Evolutionary conservation across 805 yeast genomes (phyloP), one percentile per base, ranked within the genome.

Genomic region (Metschnikowia orientalis): DNA sequence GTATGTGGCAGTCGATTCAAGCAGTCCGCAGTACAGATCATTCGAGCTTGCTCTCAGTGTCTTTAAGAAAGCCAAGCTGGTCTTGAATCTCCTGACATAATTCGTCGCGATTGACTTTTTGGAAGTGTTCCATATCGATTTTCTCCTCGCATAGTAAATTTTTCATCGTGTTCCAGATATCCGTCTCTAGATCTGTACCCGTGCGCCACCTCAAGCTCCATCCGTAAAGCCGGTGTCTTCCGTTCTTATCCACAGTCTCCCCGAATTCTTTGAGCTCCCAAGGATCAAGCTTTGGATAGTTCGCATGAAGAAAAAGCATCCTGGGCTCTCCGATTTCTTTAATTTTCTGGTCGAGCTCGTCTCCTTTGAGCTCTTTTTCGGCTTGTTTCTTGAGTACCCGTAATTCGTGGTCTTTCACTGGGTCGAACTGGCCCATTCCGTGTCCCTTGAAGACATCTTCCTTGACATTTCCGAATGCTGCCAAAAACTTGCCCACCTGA

Each of bases 351-450:
- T 35, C 16, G 9, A 35, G 36, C 17, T 35, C 36, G 4, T 37
- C 23, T 7, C 36, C 42, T 8, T 37, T 27, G 15, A 37, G 32
- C 4, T 19, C 8, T n/a, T 30, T 12, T 11, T 36, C 17, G 13
- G 43, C 32, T 21, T 30, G 35, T 10, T 27, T 33, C 24, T 42
- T 37, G 21, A 42, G 18, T 16, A 34, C 29, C 14, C 38, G 35
- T 22, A 35, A 25, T 4, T 47, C 42, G 43, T 55, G 75, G 54
- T 84, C 94, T 26, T 70, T 71, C n/a, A 67, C 54, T 3, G 89
- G 86, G 50, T 81, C 77, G 40, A 65, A 75, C 54, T 85, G 95
- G 4, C 81, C 79, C 87, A 84, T 84, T 3, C 83, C 85, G 7
- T 79, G 73, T 11, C 89, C 90, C n/a, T 67, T 56, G 50, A 71